phyloP scores from a whole-genome alignment of 163 green algal species.

The Picocystis sp. region DNA sequence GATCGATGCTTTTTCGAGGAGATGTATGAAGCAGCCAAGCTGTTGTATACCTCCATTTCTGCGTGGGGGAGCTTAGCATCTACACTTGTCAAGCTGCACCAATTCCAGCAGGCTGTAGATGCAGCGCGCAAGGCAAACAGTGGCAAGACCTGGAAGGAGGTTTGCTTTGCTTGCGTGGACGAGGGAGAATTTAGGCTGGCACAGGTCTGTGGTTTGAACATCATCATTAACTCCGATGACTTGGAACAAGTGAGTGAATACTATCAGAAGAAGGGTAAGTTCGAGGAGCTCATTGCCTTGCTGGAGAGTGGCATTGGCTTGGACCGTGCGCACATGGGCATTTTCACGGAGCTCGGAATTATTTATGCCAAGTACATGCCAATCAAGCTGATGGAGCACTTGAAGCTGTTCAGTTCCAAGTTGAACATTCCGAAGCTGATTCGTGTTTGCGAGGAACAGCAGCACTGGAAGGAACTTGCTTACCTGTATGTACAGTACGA shows the following conservation, averaged over 20 bases:
- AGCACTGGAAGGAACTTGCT: slow-evolving; percentile 90
- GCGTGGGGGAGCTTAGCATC: slow-evolving; percentile 83
- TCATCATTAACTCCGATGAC: slow-evolving; percentile 98
- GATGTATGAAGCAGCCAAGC: slow-evolving; percentile 81
- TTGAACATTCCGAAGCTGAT: slow-evolving; percentile 98
- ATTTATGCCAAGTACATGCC: slow-evolving; percentile 74
- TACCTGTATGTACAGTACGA: slow-evolving; percentile 95
- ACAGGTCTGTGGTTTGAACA: slow-evolving; percentile 91
- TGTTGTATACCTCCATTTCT: slow-evolving; percentile 83
- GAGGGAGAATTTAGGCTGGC: slow-evolving; percentile 83
- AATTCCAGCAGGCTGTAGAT: slow-evolving; percentile 83
- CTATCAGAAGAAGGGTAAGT: slow-evolving; percentile 78
- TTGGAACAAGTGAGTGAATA: slow-evolving; percentile 85
- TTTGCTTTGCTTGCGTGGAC: slow-evolving; percentile 93
- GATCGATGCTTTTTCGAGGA: slow-evolving; percentile 74
- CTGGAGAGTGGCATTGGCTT: slow-evolving; percentile 93
- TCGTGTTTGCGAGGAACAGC: slow-evolving; percentile 53
- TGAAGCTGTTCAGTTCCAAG: slow-evolving; percentile 90
- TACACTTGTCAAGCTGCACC: slow-evolving; percentile 74
- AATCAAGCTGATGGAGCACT: slow-evolving; percentile 95
- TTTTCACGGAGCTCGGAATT: slow-evolving; percentile 89
- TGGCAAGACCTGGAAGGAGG: slow-evolving; percentile 88
- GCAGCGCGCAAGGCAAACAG: slow-evolving; percentile 91
- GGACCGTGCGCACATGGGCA: slow-evolving; percentile 97
- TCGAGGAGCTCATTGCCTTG: slow-evolving; percentile 84